Conservation (phyloP, 768 basidiomycete genomes). For the Lactarius pseudohatsudake region DNA sequence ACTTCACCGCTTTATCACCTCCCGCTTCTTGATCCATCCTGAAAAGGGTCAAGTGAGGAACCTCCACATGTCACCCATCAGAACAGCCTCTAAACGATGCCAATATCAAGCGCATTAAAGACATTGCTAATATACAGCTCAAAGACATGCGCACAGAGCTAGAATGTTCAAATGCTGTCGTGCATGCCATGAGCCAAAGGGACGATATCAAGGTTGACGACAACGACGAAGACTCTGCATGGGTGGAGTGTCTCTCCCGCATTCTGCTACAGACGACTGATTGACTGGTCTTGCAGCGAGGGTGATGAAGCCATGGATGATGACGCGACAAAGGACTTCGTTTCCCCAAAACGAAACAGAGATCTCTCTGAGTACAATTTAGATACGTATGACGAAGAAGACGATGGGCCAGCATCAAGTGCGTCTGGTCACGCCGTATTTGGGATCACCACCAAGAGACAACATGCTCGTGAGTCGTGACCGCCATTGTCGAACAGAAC, state of each 20-base stretch:
- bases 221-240: constrained; percentile 51
- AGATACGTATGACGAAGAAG: constrained; percentile 78
- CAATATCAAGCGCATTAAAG: constrained; percentile 86
- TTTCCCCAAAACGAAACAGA: constrained; percentile 34
- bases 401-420: constrained; percentile 45
- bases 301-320: constrained; percentile 62
- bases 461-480: constrained; percentile 87
- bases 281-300: constrained; percentile 40
- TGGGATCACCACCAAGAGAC: constrained; percentile 55
- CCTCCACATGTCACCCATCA: no score
- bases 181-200: constrained; percentile 65
- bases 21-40: no score
- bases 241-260: constrained; percentile 63
- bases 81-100: constrained; percentile 69
- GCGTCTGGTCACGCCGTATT: constrained; percentile 19
- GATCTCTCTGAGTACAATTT: constrained; percentile 87
- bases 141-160: constrained; percentile 88
- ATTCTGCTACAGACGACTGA: constrained; percentile 34
- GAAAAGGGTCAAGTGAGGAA: no score
- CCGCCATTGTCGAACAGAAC: constrained; percentile 96
- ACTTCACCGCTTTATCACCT: no score
- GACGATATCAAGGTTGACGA: constrained; percentile 43
- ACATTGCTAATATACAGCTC: constrained; percentile 81
- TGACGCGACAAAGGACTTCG: constrained; percentile 41
- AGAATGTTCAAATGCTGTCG: constrained; percentile 75